Evolutionary conservation across 1,139 yeast species (phyloP).

Genomic region (Saccharomyces hybrid): DNA sequence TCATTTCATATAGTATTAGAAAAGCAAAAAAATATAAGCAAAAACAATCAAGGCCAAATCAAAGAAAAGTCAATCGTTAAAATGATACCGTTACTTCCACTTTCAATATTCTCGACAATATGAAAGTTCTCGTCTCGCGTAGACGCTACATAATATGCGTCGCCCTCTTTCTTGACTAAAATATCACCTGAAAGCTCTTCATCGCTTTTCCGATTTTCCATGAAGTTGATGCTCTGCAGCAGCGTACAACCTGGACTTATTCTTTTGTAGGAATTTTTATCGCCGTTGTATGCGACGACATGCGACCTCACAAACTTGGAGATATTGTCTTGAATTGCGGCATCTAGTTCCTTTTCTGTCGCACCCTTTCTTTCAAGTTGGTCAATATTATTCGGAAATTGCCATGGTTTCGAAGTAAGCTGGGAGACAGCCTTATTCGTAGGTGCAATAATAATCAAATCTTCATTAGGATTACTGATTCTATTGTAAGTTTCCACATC

Average conservation of each 20-base stretch:
- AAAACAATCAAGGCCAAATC: slow-evolving; percentile 13
- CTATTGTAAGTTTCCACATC: slow-evolving; percentile 14
- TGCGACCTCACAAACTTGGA: slow-evolving; percentile 49
- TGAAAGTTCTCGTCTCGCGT: slow-evolving; percentile 35
- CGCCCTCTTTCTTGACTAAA: slow-evolving; percentile 38
- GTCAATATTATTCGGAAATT: slow-evolving; percentile 46
- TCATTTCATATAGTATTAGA: too few species aligned
- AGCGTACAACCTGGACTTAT: slow-evolving; percentile 19
- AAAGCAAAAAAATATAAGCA: not conserved
- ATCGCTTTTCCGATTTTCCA: not conserved
- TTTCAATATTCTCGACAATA: slow-evolving; percentile 37
- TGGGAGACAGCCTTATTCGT: slow-evolving; percentile 45
- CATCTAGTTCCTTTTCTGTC: slow-evolving; percentile 38
- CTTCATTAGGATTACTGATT: slow-evolving; percentile 14
- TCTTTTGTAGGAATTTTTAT: slow-evolving; percentile 10
- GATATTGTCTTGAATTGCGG: slow-evolving; percentile 41
- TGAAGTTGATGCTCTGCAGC: slow-evolving; percentile 22
- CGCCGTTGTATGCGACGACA: slow-evolving; percentile 34
- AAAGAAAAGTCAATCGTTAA: slow-evolving; percentile 43
- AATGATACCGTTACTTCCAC: slow-evolving; percentile 54
- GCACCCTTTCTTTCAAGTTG: slow-evolving; percentile 20
- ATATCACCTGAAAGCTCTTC: slow-evolving; percentile 29
- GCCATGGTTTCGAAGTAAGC: slow-evolving; percentile 54
- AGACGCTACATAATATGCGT: slow-evolving; percentile 36
- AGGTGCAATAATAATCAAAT: slow-evolving; percentile 51